These are phyloP conservation scores for Nemania sp. DNA, from an alignment of 2,329 filamentous ascomycete genomes.

Conservation along the genomic window DNA sequence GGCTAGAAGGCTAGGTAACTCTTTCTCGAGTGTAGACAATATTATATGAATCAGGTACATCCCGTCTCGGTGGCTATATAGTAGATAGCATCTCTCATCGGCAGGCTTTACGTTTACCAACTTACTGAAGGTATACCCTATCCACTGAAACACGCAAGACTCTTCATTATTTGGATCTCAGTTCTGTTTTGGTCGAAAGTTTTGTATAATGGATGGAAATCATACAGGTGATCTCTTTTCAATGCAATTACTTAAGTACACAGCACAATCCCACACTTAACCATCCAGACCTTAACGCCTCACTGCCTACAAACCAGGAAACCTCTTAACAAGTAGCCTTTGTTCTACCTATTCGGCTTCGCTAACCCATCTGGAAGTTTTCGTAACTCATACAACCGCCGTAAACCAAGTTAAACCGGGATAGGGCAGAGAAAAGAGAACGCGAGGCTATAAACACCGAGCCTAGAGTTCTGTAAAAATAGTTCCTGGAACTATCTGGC, in stretches of 20 bases:
- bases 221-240: conserved; percentile 14
- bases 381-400: conserved; percentile 48
- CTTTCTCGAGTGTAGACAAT: no score
- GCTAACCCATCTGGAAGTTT: conserved; percentile 34
- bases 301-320: conserved; percentile 32
- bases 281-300: conserved; percentile 39
- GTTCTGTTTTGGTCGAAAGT: no score
- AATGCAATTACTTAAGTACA: conserved; percentile 36
- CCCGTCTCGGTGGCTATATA: no score
- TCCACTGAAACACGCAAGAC: background rate
- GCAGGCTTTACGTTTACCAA: no score
- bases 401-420: conserved; percentile 31
- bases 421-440: conserved; percentile 22
- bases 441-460: conserved; percentile 6
- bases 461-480: conserved; percentile 8
- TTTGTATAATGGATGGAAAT: background rate
- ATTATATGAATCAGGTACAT: no score
- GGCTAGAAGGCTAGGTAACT: no score
- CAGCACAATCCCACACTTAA: conserved; percentile 24
- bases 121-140: background rate
- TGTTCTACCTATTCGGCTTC: conserved; percentile 28
- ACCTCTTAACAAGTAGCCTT: conserved; percentile 24
- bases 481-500: conserved; percentile 18
- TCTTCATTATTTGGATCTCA: background rate
- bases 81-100: no score